Base-by-base conservation (phyloP, 2,329 filamentous ascomycete genomes). In the Microcera coccophila region DNA sequence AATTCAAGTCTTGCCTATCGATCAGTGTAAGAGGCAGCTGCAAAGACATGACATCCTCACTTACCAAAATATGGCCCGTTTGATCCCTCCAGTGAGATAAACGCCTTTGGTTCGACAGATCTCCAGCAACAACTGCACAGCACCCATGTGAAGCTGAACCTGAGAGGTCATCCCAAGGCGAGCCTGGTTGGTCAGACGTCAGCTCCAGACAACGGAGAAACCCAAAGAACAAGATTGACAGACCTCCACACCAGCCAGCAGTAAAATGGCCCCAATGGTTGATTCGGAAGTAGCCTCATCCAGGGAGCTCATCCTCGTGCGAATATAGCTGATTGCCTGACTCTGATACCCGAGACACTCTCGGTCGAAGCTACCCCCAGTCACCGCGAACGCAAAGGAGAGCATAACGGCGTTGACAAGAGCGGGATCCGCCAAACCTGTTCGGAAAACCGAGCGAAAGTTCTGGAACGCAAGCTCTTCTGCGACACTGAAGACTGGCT, bases 51-150 rank as follows among this genome's bases (percentile, higher is more conserved):
- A 5, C 4, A 34, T 44, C 7, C 1, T 26, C 16, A 2, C 61
- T 52, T 39, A 70, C 69, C 69, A 72, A 44, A 72, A 72, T 21
- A 71, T 69, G 0, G 69, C 69, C 2, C 69, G 65, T 46, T 72
- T 72, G 4, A 73, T 71, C 0, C 63, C 63, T 9, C 53, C 59
- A 2, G 54, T 69, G 0, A 73, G 42, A 42, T 53, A 44, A 0
- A 67, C 38, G 1, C 60, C 55, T 3, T 54, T 28, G 5, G 36
- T 54, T 41, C 50, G 50, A 43, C 65, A 68, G 0, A 64, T 33
- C 3, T 56, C 38, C 9, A 72, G 63, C 1, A 72, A 49, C 19
- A 55, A 53, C 9, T 56, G 53, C 4, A 73, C 54, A 22, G 69
- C 70, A 0, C 50, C 50, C 63, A 73, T 62, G 20, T 73, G 70